These are phyloP conservation scores for Periconia sp. DNA, from an alignment of 2,329 filamentous ascomycete genomes.

Conservation along the genomic window DNA sequence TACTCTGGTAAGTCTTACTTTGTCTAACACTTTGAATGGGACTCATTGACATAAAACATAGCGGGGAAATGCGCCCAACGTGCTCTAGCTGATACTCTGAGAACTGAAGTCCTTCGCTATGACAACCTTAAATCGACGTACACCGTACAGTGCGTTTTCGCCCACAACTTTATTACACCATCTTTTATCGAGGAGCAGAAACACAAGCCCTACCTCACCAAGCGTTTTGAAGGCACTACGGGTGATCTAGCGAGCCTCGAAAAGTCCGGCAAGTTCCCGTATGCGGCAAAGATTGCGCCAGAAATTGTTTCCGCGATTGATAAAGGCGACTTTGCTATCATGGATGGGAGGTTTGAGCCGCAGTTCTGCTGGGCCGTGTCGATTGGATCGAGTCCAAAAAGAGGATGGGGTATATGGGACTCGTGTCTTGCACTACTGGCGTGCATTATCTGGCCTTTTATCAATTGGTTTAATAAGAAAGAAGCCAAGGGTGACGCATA, in stretches of 20 bases:
- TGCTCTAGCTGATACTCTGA: conserved; percentile 33
- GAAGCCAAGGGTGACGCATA: not conserved
- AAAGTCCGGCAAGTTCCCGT: conserved; percentile 18
- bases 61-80: conserved; percentile 13
- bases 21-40: not conserved
- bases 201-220: conserved; percentile 31
- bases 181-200: conserved; percentile 28
- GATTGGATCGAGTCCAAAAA: conserved; percentile 28
- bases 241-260: conserved; percentile 18
- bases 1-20: conserved; percentile 13
- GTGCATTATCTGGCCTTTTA: conserved; percentile 7
- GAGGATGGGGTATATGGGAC: conserved; percentile 18
- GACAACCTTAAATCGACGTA: conserved; percentile 22
- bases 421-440: conserved; percentile 8
- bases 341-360: conserved; percentile 19
- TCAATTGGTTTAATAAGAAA: not conserved
- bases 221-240: conserved; percentile 30
- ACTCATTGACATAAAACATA: not conserved
- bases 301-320: conserved; percentile 24
- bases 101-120: conserved; percentile 30
- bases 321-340: conserved; percentile 31
- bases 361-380: conserved; percentile 26
- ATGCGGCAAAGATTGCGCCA: conserved; percentile 23
- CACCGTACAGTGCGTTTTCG: conserved; percentile 31
- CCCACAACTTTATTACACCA: conserved; percentile 28